phyloP scores from a whole-genome alignment of 768 basidiomycete genomes.

The Candolleomyces eurysporus region DNA sequence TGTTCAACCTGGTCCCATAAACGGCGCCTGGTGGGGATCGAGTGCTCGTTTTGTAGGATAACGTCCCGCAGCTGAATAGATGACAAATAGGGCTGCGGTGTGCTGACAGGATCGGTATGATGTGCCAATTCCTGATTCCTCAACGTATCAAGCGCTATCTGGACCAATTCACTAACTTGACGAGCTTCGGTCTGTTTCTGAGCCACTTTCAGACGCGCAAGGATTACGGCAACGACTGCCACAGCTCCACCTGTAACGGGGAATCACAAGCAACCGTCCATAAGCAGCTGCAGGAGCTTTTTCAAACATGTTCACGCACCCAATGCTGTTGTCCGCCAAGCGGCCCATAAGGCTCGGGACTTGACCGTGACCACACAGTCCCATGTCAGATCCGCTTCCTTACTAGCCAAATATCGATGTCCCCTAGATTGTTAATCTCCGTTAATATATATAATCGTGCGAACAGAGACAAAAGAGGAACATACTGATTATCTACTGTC shows the following conservation, averaged over 20 bases:
- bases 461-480: constrained; percentile 15
- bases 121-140: constrained; percentile 82
- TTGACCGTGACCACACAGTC: constrained; percentile 66
- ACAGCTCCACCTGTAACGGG: constrained; percentile 10
- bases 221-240: constrained; percentile 28
- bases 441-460: constrained; percentile 12
- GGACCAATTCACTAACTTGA: constrained; percentile 72
- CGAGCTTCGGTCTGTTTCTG: constrained; percentile 56
- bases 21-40: constrained; percentile 57
- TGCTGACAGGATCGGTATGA: constrained; percentile 75
- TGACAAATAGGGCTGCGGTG: constrained; percentile 74
- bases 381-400: constrained; percentile 64
- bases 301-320: constrained; percentile 38
- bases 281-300: constrained; percentile 13
- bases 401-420: constrained; percentile 72
- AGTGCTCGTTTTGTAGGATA: constrained; percentile 79
- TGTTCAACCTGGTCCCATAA: constrained; percentile 84
- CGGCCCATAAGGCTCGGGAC: constrained; percentile 61
- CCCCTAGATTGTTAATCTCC: constrained; percentile 42
- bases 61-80: constrained; percentile 87
- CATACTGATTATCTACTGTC: constrained; percentile 64
- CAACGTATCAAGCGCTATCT: constrained; percentile 75
- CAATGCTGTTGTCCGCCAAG: constrained; percentile 63
- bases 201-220: constrained; percentile 42
- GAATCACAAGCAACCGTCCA: constrained; percentile 8